Evolutionary conservation across 495 filamentous ascomycete species (phyloP), one percentile per base, ranked within the genome.

Genomic region (Pyronema omphalodes): DNA sequence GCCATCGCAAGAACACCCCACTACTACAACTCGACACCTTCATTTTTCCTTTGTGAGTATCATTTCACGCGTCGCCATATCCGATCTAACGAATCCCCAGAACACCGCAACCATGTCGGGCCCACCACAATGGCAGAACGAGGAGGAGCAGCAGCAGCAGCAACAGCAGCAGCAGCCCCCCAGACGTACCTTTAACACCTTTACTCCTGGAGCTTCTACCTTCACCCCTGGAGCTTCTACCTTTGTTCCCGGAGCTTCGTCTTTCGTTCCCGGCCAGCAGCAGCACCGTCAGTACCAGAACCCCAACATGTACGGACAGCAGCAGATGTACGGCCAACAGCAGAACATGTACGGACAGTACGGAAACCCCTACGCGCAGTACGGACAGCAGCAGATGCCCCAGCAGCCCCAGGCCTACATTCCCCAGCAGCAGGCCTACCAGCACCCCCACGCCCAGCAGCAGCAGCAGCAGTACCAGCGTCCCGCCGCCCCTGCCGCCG

Each of bases 201-300:
- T 55, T 39, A 58, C 56, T 12, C 57, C 62, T 12, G 52, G 48
- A 5, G 57, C 57, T 12, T 46, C 61, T 33, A 67, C 69, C 12
- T 91, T 91, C 74, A 74, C 75, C 33, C 83, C 87, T 3, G 86
- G 83, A 37, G 87, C 83, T 14, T 75, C 78, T 56, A 75, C 81
- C 17, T 98, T 98, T 72, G 77, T 80, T 41, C 89, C 89, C 17
- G 79, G 77, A 12, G 87, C 84, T 8, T 71, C 77, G 54, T 64
- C 78, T 35, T 94, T 94, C 66, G 77, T 83, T 48, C 89, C 88
- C 6, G 83, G 82, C 50, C 83, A 84, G 68, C 67, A 68, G 14
- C 81, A 18, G 15, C 36, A 70, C 60, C 70, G 71, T 56, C 70
- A 72, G 50, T 73, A 75, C 46, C 68, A 69, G 41, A 69, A 67